Conservation (phyloP, 257 asterid genomes). For the Solanum bulbocastanum region DNA sequence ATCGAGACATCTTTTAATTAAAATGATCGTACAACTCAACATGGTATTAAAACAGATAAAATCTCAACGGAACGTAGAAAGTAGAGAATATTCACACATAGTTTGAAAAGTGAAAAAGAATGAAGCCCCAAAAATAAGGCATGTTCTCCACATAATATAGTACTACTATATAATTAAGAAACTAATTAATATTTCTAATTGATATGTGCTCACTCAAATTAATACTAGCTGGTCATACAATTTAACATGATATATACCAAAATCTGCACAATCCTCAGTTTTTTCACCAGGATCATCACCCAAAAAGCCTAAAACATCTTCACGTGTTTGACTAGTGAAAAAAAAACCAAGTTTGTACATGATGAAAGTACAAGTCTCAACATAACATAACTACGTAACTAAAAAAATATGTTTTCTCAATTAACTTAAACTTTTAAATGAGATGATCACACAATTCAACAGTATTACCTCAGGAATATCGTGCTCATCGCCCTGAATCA, state of each 20-base stretch:
- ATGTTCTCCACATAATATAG: not conserved
- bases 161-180: not conserved
- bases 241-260: not conserved
- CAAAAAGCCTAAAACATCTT: not conserved
- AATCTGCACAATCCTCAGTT: not conserved
- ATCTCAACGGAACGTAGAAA: not conserved
- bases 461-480: slow-evolving; percentile 32
- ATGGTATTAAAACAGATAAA: not conserved
- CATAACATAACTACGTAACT: not conserved
- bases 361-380: not conserved
- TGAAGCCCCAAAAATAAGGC: not conserved
- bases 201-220: not conserved
- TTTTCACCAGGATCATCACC: too few species aligned
- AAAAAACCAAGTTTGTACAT: not conserved
- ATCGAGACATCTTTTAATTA: not conserved
- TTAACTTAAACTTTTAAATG: not conserved
- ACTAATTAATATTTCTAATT: not conserved
- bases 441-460: not conserved
- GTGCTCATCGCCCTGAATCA: slow-evolving; percentile 31
- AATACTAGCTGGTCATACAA: too few species aligned
- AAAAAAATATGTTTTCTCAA: not conserved
- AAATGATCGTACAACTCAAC: not conserved
- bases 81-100: not conserved
- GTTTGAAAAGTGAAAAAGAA: not conserved
- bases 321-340: not conserved